Evolutionary conservation across 192 early-diverging fungal species (phyloP).

Genomic region (Fimicolochytrium jonesii): DNA sequence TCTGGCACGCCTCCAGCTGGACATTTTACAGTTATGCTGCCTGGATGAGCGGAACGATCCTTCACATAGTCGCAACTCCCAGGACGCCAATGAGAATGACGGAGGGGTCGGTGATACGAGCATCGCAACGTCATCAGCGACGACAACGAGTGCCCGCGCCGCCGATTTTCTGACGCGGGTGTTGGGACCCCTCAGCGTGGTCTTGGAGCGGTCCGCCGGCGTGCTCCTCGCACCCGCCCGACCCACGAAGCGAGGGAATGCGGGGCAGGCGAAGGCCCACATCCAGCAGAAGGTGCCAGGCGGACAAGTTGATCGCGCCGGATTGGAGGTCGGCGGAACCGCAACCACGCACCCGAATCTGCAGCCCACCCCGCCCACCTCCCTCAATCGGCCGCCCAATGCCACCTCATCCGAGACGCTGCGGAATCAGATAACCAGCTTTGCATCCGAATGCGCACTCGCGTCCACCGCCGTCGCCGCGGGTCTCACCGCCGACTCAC

Average conservation of each 20-base stretch:
- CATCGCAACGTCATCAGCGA: not conserved
- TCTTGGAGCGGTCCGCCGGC: not conserved
- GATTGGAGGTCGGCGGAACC: not conserved
- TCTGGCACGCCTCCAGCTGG: slow-evolving; percentile 7
- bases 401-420: not conserved
- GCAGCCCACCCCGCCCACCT: not conserved
- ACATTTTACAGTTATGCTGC: slow-evolving; percentile 9
- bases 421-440: not conserved
- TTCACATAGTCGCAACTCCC: too few relatives aligned
- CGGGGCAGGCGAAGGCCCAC: too few relatives aligned
- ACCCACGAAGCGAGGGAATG: too few relatives aligned
- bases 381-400: not conserved
- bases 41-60: not conserved
- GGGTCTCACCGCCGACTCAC: too few relatives aligned
- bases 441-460: not conserved
- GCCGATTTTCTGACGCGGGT: not conserved
- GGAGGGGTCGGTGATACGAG: not conserved
- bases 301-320: not conserved
- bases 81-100: not conserved
- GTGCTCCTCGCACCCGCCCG: not conserved
- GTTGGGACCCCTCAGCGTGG: not conserved
- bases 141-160: not conserved
- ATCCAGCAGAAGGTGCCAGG: too few relatives aligned
- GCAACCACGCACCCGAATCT: not conserved
- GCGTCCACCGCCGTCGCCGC: too few relatives aligned